Evolutionary conservation across 768 basidiomycete genomes (phyloP).

Genomic region (Suillus clintonianus): DNA sequence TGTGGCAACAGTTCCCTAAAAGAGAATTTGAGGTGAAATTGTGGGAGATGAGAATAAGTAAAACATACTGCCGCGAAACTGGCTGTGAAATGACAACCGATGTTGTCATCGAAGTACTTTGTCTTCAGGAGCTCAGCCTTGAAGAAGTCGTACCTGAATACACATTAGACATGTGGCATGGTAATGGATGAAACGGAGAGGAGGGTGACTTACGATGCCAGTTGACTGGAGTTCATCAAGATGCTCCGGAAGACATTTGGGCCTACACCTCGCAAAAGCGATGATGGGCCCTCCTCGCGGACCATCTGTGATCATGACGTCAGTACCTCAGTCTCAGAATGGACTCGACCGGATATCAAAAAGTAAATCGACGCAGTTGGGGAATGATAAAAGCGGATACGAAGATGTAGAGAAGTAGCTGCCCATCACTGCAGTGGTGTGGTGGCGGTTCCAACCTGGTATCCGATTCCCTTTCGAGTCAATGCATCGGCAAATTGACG

Average conservation of each 20-base stretch:
- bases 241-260: slow-evolving; percentile 88
- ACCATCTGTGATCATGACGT: slow-evolving; percentile 60
- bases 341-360: slow-evolving; percentile 4
- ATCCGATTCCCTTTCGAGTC: not conserved
- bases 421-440: not conserved
- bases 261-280: slow-evolving; percentile 72
- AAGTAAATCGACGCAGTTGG: slow-evolving; percentile 6
- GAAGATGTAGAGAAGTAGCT: not conserved
- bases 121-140: slow-evolving; percentile 80
- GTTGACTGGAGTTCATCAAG: slow-evolving; percentile 90
- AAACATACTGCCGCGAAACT: slow-evolving; percentile 78
- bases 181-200: not conserved
- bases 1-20: slow-evolving; percentile 84
- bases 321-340: not conserved
- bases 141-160: slow-evolving; percentile 82
- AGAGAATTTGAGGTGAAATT: not conserved
- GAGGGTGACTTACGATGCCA: slow-evolving; percentile 68
- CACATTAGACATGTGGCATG: not conserved
- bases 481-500: not conserved
- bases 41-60: not conserved
- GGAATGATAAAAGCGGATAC: not conserved
- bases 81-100: slow-evolving; percentile 80
- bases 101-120: slow-evolving; percentile 77
- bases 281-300: slow-evolving; percentile 79
- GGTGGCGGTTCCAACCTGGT: not conserved